Conservation (phyloP, 75 land plant genomes). For the Pinus taeda region DNA sequence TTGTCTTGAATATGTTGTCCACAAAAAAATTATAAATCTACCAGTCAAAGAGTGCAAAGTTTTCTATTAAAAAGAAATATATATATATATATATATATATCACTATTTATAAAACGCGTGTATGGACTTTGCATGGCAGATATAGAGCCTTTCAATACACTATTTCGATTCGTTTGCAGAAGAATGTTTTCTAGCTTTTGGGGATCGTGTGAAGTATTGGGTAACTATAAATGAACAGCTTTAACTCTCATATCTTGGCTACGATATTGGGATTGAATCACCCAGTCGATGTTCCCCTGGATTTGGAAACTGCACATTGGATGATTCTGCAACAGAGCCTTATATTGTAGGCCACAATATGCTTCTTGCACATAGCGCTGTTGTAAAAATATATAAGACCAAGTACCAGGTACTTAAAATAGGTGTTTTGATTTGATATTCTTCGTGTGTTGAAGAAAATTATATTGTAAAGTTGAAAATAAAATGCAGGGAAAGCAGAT, state of each 20-base stretch:
- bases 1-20: no score
- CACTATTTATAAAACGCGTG: no score
- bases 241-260: slow-evolving; percentile 7
- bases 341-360: slow-evolving; percentile 34
- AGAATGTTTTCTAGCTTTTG: slow-evolving; percentile 15
- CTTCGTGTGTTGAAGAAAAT: no score
- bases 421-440: no score
- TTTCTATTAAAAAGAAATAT: no score
- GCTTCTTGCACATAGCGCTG: slow-evolving; percentile 33
- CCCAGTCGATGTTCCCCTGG: slow-evolving; percentile 28
- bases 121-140: not conserved
- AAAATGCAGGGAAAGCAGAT: slow-evolving; percentile 6
- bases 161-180: slow-evolving; percentile 17
- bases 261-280: slow-evolving; percentile 11
- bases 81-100: no score
- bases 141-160: not conserved
- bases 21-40: no score
- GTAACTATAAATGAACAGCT: slow-evolving; percentile 30
- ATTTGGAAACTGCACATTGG: slow-evolving; percentile 18
- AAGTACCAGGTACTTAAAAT: slow-evolving; percentile 1
- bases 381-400: slow-evolving; percentile 20
- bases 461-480: no score
- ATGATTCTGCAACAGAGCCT: slow-evolving; percentile 37
- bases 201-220: slow-evolving; percentile 43
- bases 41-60: no score